Base-by-base conservation (phyloP, 805 yeast species). In the Komagataella ulmi region DNA sequence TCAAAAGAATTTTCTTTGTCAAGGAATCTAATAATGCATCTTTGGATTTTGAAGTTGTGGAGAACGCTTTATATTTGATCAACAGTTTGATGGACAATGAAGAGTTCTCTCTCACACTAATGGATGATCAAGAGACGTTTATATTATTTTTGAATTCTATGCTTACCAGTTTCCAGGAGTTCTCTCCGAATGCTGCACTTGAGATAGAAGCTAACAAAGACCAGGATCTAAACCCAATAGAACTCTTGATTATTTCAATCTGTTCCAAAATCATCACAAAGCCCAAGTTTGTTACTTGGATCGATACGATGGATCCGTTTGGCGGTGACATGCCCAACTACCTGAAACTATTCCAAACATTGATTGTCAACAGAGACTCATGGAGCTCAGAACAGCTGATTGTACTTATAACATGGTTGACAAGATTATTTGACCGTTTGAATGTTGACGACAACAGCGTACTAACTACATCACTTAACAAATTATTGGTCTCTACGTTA, bases 361-460 rank as follows among this genome's bases (percentile, higher is more conserved):
- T 74, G 1, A 55, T 71, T 2, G 67, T 74, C 1, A 64, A 68
- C 12, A 68, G 65, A 50, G 71, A 67, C 1, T 62, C 51, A 17
- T 75, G 79, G 79, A 63, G 65, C 48, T 66, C 67, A 43, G 61
- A 61, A 24, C 64, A 72, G 51, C 52, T 69, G 17, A 61, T 67
- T 1, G 66, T 68, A 3, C 60, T 76, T 17, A 58, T 74, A 3
- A 64, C 73, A 0, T 76, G 80, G 80, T 54, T 63, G 14, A 55
- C 63, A 48, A 69, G 67, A 17, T 58, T 68, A 46, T 68, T 61
- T 53, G 55, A 57, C 14, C 46, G 51, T 5, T 54, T 63, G 45
- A 51, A 63, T 2, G 45, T 47, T 1, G 46, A 47, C 21, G 55
- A 68, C 0, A 49, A 50, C 10, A 48, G 36, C 2, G 36, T 30